Conservation (phyloP, 331 rosid genomes). For the Quercus lobata region DNA sequence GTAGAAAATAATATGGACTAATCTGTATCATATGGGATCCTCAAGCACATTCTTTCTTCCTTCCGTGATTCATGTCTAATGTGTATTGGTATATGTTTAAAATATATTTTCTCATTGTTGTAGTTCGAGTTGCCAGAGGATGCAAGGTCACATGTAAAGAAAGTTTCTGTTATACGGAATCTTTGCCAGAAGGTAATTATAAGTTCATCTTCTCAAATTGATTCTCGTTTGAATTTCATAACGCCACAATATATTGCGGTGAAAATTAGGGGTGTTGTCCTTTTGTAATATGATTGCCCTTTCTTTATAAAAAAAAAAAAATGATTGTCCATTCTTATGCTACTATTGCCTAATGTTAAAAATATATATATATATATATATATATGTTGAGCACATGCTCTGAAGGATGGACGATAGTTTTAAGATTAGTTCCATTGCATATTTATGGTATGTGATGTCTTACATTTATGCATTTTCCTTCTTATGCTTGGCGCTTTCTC, state of each 20-base stretch:
- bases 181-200: slow-evolving; percentile 79
- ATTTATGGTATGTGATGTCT: background rate
- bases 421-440: background rate
- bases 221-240: slow-evolving; percentile 6
- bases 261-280: background rate
- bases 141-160: slow-evolving; percentile 64
- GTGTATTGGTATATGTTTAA: slow-evolving; percentile 4
- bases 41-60: slow-evolving; percentile 12
- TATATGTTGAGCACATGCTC: background rate
- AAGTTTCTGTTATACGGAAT: slow-evolving; percentile 88
- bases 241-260: background rate
- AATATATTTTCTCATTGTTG: slow-evolving; percentile 8
- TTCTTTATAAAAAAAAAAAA: background rate
- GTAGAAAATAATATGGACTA: background rate
- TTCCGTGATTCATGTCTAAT: slow-evolving; percentile 3
- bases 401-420: background rate
- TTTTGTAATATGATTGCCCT: background rate
- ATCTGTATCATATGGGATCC: background rate
- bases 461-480: background rate
- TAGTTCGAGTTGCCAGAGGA: slow-evolving; percentile 86
- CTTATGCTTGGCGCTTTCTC: background rate
- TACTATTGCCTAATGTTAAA: no score
- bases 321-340: background rate
- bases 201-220: slow-evolving; percentile 9
- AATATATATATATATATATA: no score